These are phyloP conservation scores for Porcisia hertigi DNA, from an alignment of 208 protist genomes.

Conservation along the genomic window DNA sequence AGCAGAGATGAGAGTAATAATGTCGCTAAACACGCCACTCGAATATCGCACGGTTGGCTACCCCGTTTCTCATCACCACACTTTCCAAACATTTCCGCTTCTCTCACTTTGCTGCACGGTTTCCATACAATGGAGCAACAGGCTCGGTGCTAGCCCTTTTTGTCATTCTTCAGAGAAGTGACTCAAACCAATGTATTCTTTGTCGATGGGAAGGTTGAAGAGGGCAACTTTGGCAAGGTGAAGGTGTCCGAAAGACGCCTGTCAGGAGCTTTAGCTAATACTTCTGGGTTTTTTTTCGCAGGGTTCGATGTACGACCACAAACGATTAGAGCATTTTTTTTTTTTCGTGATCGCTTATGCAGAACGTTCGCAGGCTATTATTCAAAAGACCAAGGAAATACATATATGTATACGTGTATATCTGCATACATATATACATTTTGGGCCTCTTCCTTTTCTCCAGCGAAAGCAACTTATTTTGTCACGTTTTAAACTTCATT, in stretches of 20 bases:
- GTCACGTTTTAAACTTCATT: neutral
- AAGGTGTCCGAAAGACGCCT: no score
- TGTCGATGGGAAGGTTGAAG: neutral
- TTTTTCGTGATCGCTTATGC: neutral
- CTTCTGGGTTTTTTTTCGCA: neutral
- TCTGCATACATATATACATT: neutral
- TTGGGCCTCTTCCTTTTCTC: neutral
- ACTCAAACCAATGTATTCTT: neutral
- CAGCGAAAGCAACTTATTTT: neutral
- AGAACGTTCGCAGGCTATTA: neutral
- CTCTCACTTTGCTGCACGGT: no score
- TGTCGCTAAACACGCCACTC: neutral
- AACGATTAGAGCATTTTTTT: slow-evolving; percentile 1
- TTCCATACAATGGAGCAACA: neutral
- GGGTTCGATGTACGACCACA: slow-evolving; percentile 19
- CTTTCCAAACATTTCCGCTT: neutral
- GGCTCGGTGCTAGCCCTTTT: neutral
- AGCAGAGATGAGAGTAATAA: neutral
- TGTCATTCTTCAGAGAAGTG: neutral
- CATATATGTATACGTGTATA: neutral
- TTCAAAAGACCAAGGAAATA: neutral
- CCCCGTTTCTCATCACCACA: neutral
- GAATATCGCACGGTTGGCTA: neutral
- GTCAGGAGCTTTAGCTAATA: neutral
- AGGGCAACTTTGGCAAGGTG: neutral